Percentiles rank a stretch among this genome's conserved stretches.
Evolutionary conservation across 228 moss, liverwort and hornwort genomes (phyloP).

Genomic region (Sphagnum fallax): DNA sequence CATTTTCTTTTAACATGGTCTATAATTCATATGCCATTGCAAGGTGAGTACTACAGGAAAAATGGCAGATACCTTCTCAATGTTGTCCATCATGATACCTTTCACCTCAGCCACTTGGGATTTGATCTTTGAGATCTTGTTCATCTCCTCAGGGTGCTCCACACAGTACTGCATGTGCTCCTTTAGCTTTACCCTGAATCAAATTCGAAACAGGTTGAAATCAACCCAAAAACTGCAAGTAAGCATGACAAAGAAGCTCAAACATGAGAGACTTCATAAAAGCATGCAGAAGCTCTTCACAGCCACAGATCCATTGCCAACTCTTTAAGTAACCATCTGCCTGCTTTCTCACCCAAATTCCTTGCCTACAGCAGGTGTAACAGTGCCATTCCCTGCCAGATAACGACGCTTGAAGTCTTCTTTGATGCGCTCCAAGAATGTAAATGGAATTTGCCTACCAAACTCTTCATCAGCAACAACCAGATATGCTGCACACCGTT

Average conservation of each 20-base stretch:
- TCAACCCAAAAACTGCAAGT: too few relatives aligned
- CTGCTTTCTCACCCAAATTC: conserved; percentile 22
- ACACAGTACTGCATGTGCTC: conserved; percentile 50
- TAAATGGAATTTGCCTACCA: conserved; percentile 29
- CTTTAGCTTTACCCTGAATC: conserved; percentile 11
- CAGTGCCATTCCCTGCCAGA: conserved; percentile 17
- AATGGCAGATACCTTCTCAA: conserved; percentile 39
- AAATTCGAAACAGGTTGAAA: too few relatives aligned
- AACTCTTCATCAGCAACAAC: conserved; percentile 40
- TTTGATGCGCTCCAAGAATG: conserved; percentile 32
- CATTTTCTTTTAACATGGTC: too few relatives aligned
- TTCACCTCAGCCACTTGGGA: conserved; percentile 65
- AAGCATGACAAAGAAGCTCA: too few relatives aligned
- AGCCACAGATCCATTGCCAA: conserved; percentile 15
- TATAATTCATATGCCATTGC: too few relatives aligned
- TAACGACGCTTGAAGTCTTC: conserved; percentile 31
- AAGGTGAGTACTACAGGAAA: too few relatives aligned
- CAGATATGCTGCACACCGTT: conserved; percentile 14
- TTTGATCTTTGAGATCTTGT: conserved; percentile 62
- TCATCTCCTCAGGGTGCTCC: conserved; percentile 65
- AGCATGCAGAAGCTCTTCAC: conserved; percentile 12
- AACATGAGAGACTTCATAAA: neutral
- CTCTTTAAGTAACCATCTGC: conserved; percentile 10
- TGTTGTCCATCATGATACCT: conserved; percentile 73
- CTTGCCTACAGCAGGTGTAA: conserved; percentile 33